phyloP scores from a whole-genome alignment of 371 early-diverging fungal genomes.

The Mortierella sp. region DNA sequence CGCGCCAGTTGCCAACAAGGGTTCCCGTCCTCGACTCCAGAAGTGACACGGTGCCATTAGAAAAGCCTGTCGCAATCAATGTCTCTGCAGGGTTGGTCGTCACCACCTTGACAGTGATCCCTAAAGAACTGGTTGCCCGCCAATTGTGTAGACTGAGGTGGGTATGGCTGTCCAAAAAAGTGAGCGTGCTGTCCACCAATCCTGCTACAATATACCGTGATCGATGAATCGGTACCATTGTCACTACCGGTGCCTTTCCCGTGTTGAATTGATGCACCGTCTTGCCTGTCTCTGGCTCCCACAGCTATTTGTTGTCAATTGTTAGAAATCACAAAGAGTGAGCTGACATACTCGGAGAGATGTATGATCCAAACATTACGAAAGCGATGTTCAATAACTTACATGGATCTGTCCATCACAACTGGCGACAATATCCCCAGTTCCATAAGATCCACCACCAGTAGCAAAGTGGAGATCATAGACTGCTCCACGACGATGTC shows the following conservation, averaged over 20 bases:
- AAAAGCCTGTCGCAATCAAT: slow-evolving; percentile 71
- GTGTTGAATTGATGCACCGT: slow-evolving; percentile 67
- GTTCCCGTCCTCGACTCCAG: slow-evolving; percentile 76
- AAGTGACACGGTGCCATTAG: slow-evolving; percentile 71
- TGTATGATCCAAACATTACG: not conserved
- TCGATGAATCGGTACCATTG: slow-evolving; percentile 70
- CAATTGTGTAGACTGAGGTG: slow-evolving; percentile 49
- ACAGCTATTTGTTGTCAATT: slow-evolving; percentile 58
- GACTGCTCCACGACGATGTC: slow-evolving; percentile 68
- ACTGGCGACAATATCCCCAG: slow-evolving; percentile 71
- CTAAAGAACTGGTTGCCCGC: slow-evolving; percentile 42
- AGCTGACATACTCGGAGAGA: not conserved
- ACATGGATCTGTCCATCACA: slow-evolving; percentile 80
- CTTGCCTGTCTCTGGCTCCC: slow-evolving; percentile 75
- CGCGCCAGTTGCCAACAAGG: slow-evolving; percentile 74
- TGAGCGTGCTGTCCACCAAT: slow-evolving; percentile 44
- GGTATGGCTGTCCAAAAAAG: slow-evolving; percentile 53
- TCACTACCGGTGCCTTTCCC: slow-evolving; percentile 64
- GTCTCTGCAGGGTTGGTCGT: slow-evolving; percentile 69
- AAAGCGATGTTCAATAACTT: slow-evolving; percentile 28
- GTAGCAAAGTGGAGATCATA: slow-evolving; percentile 72
- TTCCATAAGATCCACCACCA: slow-evolving; percentile 62
- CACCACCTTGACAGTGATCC: slow-evolving; percentile 33
- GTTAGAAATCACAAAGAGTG: not conserved
- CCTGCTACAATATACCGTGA: slow-evolving; percentile 72